A percentile compares a stretch with the other conserved stretches of the same genome.
These are phyloP conservation scores for Psilocybe sp. DNA, from an alignment of 768 basidiomycete genomes.

Conservation along the genomic window DNA sequence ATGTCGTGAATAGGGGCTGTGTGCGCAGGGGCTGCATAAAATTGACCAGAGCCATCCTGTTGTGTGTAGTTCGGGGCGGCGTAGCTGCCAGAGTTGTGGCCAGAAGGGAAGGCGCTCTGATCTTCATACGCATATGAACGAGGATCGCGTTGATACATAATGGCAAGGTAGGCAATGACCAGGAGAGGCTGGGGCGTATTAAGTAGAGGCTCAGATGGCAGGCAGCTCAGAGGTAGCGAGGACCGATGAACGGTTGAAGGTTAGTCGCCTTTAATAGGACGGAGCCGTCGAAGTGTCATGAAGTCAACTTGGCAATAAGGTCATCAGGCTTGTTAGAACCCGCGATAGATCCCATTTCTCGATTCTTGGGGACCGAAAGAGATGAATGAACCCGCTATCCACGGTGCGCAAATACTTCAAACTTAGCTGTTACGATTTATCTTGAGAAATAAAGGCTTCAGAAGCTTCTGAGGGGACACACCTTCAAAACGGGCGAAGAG, in stretches of 20 bases:
- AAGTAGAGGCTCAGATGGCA: slow-evolving; percentile 12
- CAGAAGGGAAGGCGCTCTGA: slow-evolving; percentile 26
- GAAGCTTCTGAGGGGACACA: slow-evolving; percentile 30
- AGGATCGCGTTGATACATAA: slow-evolving; percentile 39
- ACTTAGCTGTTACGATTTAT: slow-evolving; percentile 31
- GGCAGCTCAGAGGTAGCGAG: slow-evolving; percentile 19
- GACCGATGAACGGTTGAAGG: slow-evolving; percentile 23
- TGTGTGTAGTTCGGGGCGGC: slow-evolving; percentile 29
- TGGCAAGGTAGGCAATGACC: slow-evolving; percentile 19
- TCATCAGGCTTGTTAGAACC: slow-evolving; percentile 29
- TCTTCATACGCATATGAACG: slow-evolving; percentile 43
- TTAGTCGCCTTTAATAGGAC: slow-evolving; percentile 40
- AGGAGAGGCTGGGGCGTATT: slow-evolving; percentile 1
- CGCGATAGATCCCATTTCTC: slow-evolving; percentile 38
- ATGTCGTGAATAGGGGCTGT: slow-evolving; percentile 21
- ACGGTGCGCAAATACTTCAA: slow-evolving; percentile 38
- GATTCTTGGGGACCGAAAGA: slow-evolving; percentile 41
- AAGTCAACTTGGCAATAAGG: slow-evolving; percentile 37
- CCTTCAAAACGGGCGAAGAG: slow-evolving; percentile 27
- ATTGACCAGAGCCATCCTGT: slow-evolving; percentile 30
- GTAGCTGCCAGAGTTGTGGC: slow-evolving; percentile 24
- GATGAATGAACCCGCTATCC: slow-evolving; percentile 40
- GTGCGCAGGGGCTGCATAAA: slow-evolving; percentile 30
- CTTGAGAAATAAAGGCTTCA: slow-evolving; percentile 22
- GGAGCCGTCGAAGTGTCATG: slow-evolving; percentile 39